A percentile compares a stretch with the other conserved stretches of the same genome.
Conservation (phyloP, 495 filamentous ascomycete genomes). For the Xylaria scruposa region DNA sequence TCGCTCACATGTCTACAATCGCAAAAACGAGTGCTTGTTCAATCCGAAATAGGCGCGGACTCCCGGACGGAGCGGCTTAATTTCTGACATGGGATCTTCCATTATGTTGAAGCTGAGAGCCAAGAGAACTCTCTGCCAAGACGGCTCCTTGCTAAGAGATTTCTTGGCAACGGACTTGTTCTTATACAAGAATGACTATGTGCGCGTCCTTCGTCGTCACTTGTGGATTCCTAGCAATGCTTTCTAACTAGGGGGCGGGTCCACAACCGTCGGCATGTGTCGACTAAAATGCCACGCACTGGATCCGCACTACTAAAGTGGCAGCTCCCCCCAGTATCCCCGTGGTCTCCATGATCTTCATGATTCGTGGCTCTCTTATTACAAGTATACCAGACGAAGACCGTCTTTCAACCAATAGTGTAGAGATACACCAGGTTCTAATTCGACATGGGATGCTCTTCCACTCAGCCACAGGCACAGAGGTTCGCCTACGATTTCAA, state of each 20-base stretch:
- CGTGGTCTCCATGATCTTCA: constrained; percentile 8
- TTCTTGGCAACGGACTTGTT: background rate
- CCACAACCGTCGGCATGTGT: background rate
- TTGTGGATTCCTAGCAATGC: constrained; percentile 3
- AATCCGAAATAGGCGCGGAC: constrained; percentile 8
- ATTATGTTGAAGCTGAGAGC: background rate
- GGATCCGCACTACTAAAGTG: constrained; percentile 19
- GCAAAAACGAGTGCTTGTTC: background rate
- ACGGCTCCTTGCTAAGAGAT: background rate
- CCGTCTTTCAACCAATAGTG: background rate
- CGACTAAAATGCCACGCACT: background rate
- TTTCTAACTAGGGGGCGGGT: background rate
- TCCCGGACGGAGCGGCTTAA: constrained; percentile 7
- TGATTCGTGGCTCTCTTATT: constrained; percentile 5
- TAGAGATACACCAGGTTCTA: background rate
- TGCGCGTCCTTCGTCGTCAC: constrained; percentile 10
- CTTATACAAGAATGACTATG: background rate
- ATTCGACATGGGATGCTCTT: background rate
- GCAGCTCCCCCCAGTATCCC: background rate
- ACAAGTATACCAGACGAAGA: background rate
- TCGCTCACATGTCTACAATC: constrained; percentile 1
- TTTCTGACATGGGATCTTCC: constrained; percentile 2
- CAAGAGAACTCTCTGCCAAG: constrained; percentile 11
- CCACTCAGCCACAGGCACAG: background rate
- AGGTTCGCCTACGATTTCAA: background rate